Base-by-base conservation (phyloP, 169 alveolate species). In the Cryptosporidium sp. region DNA sequence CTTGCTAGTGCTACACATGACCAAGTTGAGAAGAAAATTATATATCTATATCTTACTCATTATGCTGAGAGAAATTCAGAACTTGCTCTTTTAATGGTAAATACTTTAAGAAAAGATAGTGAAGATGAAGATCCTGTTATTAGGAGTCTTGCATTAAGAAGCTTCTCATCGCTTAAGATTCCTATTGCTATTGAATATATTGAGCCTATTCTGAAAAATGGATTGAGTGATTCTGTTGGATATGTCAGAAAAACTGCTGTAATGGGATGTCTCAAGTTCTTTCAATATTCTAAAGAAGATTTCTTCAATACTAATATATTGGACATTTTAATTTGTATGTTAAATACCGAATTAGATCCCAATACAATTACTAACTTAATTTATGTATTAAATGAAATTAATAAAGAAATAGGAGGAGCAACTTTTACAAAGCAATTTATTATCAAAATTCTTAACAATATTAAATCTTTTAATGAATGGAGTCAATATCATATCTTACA, bases 1-100 rank as follows among this genome's bases (percentile, higher is more conserved):
- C 97, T 98, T 97, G 98, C 97, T 18, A 96, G 99, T 58, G 94
- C 96, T 39, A 98, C 99, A 4, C 96, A 95, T 52, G 99, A 98
- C 93, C 95, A 97, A 72, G 99, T 98, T n/a, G 97, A 97, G 95
- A 98, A 98, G 96, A 98, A 98, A 94, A 98, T 98, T 99, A 97
- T 98, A 23, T 98, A 98, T 91, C 95, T 97, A 70, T 98, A 97
- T 91, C 93, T 98, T 10, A 96, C 97, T 58, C 97, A 97, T 73
- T 98, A 98, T 92, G 98, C 99, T 10, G 99, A 97, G 84, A 94
- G 96, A 67, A 97, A 98, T 84, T 96, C 98, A 18, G 99, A 98
- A 52, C 94, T 97, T 31, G 99, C 99, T n/a, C 92, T 98, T 53
- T 94, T 98, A 93, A 99, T 99, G 33, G 97, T 98, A 69, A 98